A percentile compares a stretch with the other conserved stretches of the same genome.
Evolutionary conservation across 176 grass and related monocot species (phyloP).

Genomic region (Panicum miliaceum): DNA sequence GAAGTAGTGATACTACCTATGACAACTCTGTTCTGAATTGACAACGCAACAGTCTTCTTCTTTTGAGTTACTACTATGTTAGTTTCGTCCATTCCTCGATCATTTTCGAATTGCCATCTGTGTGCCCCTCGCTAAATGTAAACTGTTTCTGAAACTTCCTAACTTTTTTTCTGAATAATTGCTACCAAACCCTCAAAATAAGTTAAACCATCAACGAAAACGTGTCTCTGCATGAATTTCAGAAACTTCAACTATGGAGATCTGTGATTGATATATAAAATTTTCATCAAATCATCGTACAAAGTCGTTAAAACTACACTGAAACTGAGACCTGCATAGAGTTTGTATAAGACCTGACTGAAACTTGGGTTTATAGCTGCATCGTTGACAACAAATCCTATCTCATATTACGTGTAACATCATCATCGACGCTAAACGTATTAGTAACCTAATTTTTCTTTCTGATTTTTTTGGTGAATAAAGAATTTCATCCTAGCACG

Average conservation of each 20-base stretch:
- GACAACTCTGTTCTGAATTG: slow-evolving; percentile 1
- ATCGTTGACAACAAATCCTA: no score
- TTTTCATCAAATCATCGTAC: not conserved
- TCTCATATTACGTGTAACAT: no score
- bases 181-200: not conserved
- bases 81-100: not conserved
- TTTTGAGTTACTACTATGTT: not conserved
- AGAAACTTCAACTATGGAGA: not conserved
- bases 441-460: no score
- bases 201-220: not conserved
- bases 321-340: not conserved
- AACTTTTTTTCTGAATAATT: no score
- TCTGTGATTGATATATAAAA: not conserved
- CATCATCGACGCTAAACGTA: no score
- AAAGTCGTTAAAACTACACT: not conserved
- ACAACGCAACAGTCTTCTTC: not conserved
- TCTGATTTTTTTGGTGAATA: no score
- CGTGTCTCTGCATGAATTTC: not conserved
- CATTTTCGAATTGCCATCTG: not conserved
- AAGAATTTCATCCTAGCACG: no score
- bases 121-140: no score
- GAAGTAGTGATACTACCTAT: not conserved
- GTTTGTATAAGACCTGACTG: not conserved
- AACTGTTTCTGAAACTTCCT: no score
- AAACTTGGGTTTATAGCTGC: not conserved